Conservation (phyloP, 768 basidiomycete species). For the Collybia nuda region DNA sequence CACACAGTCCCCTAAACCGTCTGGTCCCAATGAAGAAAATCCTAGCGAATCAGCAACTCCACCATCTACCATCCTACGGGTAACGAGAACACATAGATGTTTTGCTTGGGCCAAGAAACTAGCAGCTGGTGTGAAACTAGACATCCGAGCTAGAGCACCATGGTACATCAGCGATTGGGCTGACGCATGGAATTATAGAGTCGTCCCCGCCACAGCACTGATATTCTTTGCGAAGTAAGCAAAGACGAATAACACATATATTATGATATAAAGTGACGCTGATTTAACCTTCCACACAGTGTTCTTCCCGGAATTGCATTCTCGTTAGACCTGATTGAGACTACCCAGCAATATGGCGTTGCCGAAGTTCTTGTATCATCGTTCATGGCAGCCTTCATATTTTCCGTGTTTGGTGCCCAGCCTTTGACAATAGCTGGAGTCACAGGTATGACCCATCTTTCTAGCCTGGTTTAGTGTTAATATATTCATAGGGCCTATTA, state of each 20-base stretch:
- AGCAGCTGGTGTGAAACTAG: conserved; percentile 26
- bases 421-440: conserved; percentile 92
- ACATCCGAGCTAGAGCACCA: conserved; percentile 70
- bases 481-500: conserved; percentile 73
- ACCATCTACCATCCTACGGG: too few species aligned
- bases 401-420: conserved; percentile 86
- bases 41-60: too few species aligned
- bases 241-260: too few species aligned
- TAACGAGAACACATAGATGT: conserved; percentile 1
- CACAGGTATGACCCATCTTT: conserved; percentile 49
- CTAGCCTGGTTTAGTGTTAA: background rate
- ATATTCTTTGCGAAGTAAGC: conserved; percentile 85
- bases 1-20: too few species aligned
- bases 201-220: too few species aligned
- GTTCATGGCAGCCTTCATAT: conserved; percentile 88
- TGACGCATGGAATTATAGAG: conserved; percentile 77
- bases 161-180: conserved; percentile 89
- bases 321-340: conserved; percentile 89
- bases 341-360: conserved; percentile 87
- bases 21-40: too few species aligned
- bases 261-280: too few species aligned
- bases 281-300: conserved; percentile 28
- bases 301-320: conserved; percentile 92
- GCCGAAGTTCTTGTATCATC: conserved; percentile 81
- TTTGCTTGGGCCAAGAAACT: conserved; percentile 13